Evolutionary conservation across 177 flowering plant genomes (phyloP), one percentile per base, ranked within the genome.

Genomic region (Vitis hybrid): DNA sequence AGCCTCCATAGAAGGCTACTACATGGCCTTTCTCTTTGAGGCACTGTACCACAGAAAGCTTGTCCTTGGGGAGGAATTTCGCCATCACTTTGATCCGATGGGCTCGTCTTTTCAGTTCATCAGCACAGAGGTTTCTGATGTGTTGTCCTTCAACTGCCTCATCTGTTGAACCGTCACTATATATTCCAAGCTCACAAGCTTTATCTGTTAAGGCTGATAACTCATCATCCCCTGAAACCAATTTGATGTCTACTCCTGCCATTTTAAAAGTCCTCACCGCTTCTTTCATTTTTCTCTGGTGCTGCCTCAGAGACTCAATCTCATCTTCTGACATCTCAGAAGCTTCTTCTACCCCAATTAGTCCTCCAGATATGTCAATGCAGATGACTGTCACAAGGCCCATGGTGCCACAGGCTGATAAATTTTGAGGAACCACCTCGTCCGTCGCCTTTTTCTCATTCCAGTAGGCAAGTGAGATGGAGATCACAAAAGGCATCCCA

Each of bases 401-500:
- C 67, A 68, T 54, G 13, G 71, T 56, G 49, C 22, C 48, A 61
- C 71, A 60, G 29, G 71, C 76, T 4, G 71, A 73, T 14, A 68
- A 14, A 63, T 73, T 68, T 19, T 50, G 71, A 20, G 26, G 49
- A 1, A 13, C 19, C 7, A 18, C 68, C 10, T 54, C 26, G 50
- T 61, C n/a, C 1, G 3, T 3, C 12, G 7, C 18, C 45, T 39
- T 39, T 39, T 39, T 68, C 19, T 62, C 52, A 3, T 29, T 73
- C 76, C 72, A 68, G 11, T 15, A 53, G 50, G 39, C 10, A 1
- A 73, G 63, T 50, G 72, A 63, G 58, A 63, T 2, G 4, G 72
- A 63, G 48, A 73, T 45, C 7, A 50, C 72, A 50, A 73, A 14
- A 12, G 71, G 76, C 72, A 73, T 68, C n/a, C 72, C 76, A 58